A percentile compares a stretch with the other conserved stretches of the same genome.
phyloP scores from a whole-genome alignment of 2,329 filamentous ascomycete genomes.

The Aureobasidium subglaciale region DNA sequence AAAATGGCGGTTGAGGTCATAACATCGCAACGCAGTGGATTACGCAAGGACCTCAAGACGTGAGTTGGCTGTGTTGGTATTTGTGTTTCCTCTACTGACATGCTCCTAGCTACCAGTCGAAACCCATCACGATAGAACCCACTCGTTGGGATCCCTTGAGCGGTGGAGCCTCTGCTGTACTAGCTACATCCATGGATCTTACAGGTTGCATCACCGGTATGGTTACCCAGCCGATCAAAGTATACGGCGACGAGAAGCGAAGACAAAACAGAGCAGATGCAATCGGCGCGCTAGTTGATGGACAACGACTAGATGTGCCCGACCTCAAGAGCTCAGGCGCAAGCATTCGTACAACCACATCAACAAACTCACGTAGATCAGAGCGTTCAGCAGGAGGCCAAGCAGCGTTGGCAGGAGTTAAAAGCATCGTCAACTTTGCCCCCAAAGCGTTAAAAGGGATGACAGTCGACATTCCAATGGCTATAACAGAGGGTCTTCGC shows the following conservation, averaged over 20 bases:
- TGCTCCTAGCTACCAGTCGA: background rate
- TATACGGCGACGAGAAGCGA: background rate
- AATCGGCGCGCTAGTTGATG: background rate
- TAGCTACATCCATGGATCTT: conserved; percentile 53
- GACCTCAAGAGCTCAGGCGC: background rate
- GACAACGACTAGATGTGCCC: background rate
- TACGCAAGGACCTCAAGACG: conserved; percentile 61
- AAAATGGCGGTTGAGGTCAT: background rate
- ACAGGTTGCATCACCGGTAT: conserved; percentile 49
- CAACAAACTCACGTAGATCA: background rate
- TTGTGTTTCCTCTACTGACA: background rate
- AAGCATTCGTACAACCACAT: background rate
- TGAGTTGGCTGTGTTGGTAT: background rate
- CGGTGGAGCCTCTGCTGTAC: background rate
- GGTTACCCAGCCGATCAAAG: background rate
- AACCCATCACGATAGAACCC: background rate
- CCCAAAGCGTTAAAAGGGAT: background rate
- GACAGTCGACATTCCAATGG: background rate
- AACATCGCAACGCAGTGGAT: conserved; percentile 61
- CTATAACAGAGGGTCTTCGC: conserved; percentile 25
- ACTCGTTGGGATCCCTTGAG: background rate
- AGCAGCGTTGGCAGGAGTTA: background rate
- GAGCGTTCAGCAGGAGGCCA: background rate
- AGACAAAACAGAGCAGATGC: background rate
- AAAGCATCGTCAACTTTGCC: background rate